Conservation (phyloP, 805 yeast genomes). For the Starmerella geochares region DNA sequence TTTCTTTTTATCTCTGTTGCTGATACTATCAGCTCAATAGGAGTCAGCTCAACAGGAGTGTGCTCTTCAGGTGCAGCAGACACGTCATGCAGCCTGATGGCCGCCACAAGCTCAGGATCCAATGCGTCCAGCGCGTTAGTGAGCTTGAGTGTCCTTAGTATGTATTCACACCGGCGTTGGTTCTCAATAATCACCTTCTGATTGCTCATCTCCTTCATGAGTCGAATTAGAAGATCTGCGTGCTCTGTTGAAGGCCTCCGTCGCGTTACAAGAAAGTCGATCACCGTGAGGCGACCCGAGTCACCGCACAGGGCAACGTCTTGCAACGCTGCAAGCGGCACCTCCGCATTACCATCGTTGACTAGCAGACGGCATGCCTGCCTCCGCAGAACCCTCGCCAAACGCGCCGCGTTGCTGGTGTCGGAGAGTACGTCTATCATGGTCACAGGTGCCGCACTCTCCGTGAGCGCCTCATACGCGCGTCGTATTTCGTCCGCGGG, state of each 20-base stretch:
- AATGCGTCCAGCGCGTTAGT: not conserved
- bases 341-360: not conserved
- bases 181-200: not conserved
- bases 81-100: not conserved
- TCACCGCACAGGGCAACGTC: not conserved
- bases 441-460: not conserved
- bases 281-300: slow-evolving; percentile 7
- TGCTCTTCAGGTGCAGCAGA: not conserved
- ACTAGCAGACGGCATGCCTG: not conserved
- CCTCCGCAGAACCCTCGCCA: not conserved
- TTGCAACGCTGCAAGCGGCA: not conserved
- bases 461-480: not conserved
- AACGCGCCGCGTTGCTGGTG: not conserved
- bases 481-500: not conserved
- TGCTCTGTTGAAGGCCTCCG: not conserved
- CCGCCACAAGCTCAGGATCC: not conserved
- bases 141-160: not conserved
- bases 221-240: not conserved
- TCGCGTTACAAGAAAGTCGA: slow-evolving; percentile 8
- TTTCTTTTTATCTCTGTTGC: not conserved
- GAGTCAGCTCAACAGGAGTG: too few species aligned
- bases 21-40: not conserved
- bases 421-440: not conserved
- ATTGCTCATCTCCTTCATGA: not conserved
- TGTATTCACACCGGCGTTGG: not conserved